Evolutionary conservation across 148 eudicot species (phyloP).

Genomic region (Mesembryanthemum crystallinum): DNA sequence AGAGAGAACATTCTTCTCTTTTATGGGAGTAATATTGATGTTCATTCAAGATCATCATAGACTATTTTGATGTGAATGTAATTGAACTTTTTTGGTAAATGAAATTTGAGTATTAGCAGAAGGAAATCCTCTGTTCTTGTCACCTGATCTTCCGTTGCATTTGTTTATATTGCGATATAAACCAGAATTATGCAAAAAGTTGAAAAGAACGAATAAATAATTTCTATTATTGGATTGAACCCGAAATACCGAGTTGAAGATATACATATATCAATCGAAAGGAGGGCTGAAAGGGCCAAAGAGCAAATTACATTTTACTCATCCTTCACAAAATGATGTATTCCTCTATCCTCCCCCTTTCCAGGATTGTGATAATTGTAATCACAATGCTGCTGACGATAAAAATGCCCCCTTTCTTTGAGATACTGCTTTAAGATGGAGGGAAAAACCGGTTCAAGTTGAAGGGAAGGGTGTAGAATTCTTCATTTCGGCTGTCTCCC

Average conservation of each 20-base stretch:
- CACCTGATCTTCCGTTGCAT: neutral
- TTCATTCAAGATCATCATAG: neutral
- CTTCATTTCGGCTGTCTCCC: conserved; percentile 92
- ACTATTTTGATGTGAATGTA: too few relatives aligned
- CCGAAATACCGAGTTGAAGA: conserved; percentile 30
- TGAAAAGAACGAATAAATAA: conserved; percentile 27
- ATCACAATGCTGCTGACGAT: neutral
- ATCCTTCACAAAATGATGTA: conserved; percentile 12
- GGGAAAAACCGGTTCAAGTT: conserved; percentile 95
- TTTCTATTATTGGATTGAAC: conserved; percentile 26
- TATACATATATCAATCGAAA: conserved; percentile 26
- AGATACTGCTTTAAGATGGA: conserved; percentile 52
- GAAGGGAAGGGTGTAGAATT: conserved; percentile 93
- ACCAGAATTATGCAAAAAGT: neutral
- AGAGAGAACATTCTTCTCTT: neutral
- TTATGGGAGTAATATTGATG: conserved; percentile 1
- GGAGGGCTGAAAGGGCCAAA: conserved; percentile 12
- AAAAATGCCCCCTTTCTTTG: conserved; percentile 6
- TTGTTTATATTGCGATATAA: neutral
- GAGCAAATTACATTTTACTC: conserved; percentile 36
- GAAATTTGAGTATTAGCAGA: neutral
- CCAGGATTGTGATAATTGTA: conserved; percentile 34
- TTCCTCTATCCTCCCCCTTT: conserved; percentile 16
- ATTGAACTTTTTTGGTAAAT: neutral
- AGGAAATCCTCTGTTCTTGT: neutral